Base-by-base conservation (phyloP, 768 basidiomycete species). In the Hericium rajendrae region DNA sequence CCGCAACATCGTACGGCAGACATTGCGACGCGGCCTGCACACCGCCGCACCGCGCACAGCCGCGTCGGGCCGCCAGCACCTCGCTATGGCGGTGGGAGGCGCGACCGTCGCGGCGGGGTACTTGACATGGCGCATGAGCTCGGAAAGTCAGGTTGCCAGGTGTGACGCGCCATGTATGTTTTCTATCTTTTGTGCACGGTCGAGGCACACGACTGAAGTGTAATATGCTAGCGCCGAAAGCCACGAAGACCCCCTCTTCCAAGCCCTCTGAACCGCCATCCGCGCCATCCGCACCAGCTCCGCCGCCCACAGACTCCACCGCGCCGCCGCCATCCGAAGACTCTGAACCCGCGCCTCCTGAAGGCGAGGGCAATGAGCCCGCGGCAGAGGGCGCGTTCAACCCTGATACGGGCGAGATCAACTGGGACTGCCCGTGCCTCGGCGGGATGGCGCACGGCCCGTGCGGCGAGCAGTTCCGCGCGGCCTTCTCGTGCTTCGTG, bases 381-480 rank as follows among this genome's bases (percentile, higher is more conserved):
- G 56, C 69, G 51, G 63, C 69, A 26, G 54, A 59, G 37, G 80
- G 80, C 40, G 95, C 97, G 4, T 98, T 82, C 77, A 88, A 99
- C 73, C 94, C 94, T 18, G 93, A 83, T 60, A 99, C 97, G 1
- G 97, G 97, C 48, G 94, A 97, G 79, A 98, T 99, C 66, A 99
- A 99, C 74, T 99, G 97, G 97, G 97, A 97, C 68, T 99, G 97
- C 70, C 93, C 97, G 1, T 98, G 97, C 70, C 83, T 99, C 8
- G 97, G 97, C 37, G 97, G 97, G 52, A 97, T 99, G 97, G 95
- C 95, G 10, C 79, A 98, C 67, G 95, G 97, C 6, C 93, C 94
- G 10, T 99, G 97, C 66, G 97, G 97, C 9, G 78, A 79, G 59
- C 80, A 97, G 63, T 99, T 99, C 76, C 85, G 86, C 60, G 90